A percentile compares a stretch with the other conserved stretches of the same genome.
These are phyloP conservation scores for Allomyces javanicus DNA, from an alignment of 192 early-diverging fungal species.

Conservation along the genomic window DNA sequence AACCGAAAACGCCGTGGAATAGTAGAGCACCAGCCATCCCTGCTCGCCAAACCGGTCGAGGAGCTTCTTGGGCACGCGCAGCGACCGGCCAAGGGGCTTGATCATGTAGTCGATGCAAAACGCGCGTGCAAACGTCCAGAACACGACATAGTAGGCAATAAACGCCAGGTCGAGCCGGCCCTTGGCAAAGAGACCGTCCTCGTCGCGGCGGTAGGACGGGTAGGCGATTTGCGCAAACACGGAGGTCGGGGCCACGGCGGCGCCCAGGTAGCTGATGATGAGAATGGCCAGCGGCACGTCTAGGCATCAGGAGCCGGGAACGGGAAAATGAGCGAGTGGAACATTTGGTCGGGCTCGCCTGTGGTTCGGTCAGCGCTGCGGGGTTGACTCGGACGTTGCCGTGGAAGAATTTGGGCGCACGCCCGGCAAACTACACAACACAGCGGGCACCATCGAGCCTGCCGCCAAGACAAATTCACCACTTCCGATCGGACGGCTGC, in stretches of 20 bases:
- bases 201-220: not conserved
- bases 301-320: not conserved
- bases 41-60: slow-evolving; percentile 26
- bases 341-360: not conserved
- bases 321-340: not conserved
- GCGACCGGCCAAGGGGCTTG: not conserved
- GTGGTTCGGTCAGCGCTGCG: not conserved
- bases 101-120: not conserved
- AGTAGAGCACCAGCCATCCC: slow-evolving; percentile 23
- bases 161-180: not conserved
- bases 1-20: slow-evolving; percentile 13
- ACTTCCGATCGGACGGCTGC: too few relatives aligned
- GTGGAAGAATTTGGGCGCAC: too few relatives aligned
- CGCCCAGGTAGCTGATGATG: not conserved
- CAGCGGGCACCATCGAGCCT: not conserved
- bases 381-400: too few relatives aligned
- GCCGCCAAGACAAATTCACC: not conserved
- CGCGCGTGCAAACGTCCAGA: not conserved
- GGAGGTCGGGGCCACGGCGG: too few relatives aligned
- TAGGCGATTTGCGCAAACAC: not conserved
- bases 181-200: not conserved
- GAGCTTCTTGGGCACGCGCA: not conserved
- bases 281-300: not conserved
- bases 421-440: too few relatives aligned
- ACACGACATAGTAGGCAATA: not conserved